phyloP scores from a whole-genome alignment of 1,139 yeast genomes.

The Fermentozyma sake region DNA sequence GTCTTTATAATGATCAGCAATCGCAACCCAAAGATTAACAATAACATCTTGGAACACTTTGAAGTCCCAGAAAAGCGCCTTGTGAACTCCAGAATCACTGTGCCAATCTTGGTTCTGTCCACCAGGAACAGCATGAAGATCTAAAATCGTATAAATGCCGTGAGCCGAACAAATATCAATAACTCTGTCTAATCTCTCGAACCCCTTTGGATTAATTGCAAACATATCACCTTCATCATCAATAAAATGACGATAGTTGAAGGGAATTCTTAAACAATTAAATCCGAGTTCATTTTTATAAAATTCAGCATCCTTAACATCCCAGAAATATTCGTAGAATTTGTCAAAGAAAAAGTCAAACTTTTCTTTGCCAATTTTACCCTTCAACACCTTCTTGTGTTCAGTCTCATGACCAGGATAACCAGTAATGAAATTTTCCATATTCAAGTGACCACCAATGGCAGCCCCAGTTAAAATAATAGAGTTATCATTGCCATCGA shows the following conservation, averaged over 20 bases:
- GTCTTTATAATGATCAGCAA: constrained; percentile 38
- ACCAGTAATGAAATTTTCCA: constrained; percentile 50
- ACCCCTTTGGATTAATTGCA: constrained; percentile 35
- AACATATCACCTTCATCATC: constrained; percentile 36
- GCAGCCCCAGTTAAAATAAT: constrained; percentile 39
- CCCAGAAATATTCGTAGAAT: constrained; percentile 46
- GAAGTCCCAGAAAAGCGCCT: constrained; percentile 43
- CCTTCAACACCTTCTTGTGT: constrained; percentile 31
- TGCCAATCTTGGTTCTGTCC: constrained; percentile 52
- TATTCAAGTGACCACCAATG: constrained; percentile 43
- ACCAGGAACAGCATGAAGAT: constrained; percentile 44
- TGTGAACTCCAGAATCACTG: constrained; percentile 38
- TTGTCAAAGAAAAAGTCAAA: constrained; percentile 41
- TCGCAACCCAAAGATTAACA: constrained; percentile 35
- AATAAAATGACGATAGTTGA: constrained; percentile 43
- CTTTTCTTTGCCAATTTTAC: constrained; percentile 38
- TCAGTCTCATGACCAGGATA: constrained; percentile 47
- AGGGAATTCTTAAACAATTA: constrained; percentile 43
- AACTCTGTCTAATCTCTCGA: constrained; percentile 34
- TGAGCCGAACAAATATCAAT: constrained; percentile 34
- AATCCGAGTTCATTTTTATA: constrained; percentile 33
- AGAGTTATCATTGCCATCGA: constrained; percentile 27
- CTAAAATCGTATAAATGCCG: constrained; percentile 40
- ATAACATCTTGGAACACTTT: constrained; percentile 39
- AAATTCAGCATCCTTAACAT: constrained; percentile 39